Conservation (phyloP, 108 stramenopile species). For the Discostella stelligeroides region DNA sequence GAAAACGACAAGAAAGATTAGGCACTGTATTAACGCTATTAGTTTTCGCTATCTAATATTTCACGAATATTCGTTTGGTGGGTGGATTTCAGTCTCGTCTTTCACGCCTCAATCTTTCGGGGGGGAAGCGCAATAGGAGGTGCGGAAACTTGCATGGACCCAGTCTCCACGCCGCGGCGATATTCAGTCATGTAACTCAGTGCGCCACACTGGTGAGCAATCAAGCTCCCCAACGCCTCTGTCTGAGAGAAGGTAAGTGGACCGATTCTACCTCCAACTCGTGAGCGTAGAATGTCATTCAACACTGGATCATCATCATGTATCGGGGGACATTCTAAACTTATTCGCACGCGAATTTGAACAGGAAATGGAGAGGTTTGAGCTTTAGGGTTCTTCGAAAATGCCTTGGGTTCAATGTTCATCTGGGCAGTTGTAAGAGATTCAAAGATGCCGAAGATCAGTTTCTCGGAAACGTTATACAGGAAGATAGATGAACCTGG, state of each 20-base stretch:
- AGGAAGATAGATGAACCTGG: conserved; percentile 86
- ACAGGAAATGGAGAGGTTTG: conserved; percentile 86
- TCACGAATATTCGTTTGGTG: too few relatives aligned
- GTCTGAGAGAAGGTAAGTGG: conserved; percentile 79
- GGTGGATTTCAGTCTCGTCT: too few relatives aligned
- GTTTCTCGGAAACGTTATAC: conserved; percentile 84
- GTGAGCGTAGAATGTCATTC: conserved; percentile 79
- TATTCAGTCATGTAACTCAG: conserved; percentile 86
- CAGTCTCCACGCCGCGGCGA: conserved; percentile 57
- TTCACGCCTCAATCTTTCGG: conserved; percentile 51
- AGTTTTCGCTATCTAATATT: too few relatives aligned
- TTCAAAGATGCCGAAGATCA: conserved; percentile 91
- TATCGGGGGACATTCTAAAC: conserved; percentile 86
- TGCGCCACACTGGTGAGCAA: conserved; percentile 86
- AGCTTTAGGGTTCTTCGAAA: conserved; percentile 88
- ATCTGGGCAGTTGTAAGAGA: conserved; percentile 74
- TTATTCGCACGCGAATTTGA: conserved; percentile 80
- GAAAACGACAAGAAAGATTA: conserved; percentile 10
- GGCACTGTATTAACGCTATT: too few relatives aligned
- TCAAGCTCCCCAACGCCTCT: conserved; percentile 75
- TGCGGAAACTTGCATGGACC: conserved; percentile 53
- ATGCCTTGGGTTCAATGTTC: conserved; percentile 86
- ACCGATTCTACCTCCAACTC: conserved; percentile 82
- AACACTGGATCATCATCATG: conserved; percentile 84
- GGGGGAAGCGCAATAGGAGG: conserved; percentile 89